These are phyloP conservation scores for Ophiocordyceps camponoti-rufipedis DNA, from an alignment of 2,329 filamentous ascomycete species.

Conservation along the genomic window DNA sequence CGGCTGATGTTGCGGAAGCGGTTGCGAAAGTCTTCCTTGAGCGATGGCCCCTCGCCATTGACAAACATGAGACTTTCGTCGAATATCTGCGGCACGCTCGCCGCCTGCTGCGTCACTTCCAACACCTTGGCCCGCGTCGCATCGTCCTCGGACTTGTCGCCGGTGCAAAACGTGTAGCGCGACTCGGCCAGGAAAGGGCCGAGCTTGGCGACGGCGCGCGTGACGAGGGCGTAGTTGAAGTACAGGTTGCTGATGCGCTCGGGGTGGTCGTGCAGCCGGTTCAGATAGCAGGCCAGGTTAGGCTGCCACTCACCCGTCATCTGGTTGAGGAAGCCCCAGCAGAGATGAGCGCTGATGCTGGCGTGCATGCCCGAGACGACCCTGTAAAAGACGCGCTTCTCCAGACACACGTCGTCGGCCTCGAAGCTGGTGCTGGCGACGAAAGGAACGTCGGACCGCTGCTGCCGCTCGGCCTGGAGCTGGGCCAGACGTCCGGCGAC, in stretches of 20 bases:
- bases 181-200: slow-evolving; percentile 51
- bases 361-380: slow-evolving; percentile 96
- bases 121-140: slow-evolving; percentile 68
- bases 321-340: slow-evolving; percentile 92
- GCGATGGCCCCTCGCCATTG: slow-evolving; percentile 49
- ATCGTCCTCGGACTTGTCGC: slow-evolving; percentile 61
- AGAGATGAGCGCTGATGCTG: slow-evolving; percentile 89
- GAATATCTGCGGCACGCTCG: slow-evolving; percentile 63
- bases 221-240: slow-evolving; percentile 96
- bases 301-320: slow-evolving; percentile 85
- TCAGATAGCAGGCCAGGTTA: slow-evolving; percentile 76
- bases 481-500: slow-evolving; percentile 40
- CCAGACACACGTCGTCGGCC: slow-evolving; percentile 78
- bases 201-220: slow-evolving; percentile 80
- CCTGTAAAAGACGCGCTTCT: slow-evolving; percentile 97
- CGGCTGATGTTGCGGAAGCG: slow-evolving; percentile 93
- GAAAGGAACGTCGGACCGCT: slow-evolving; percentile 34
- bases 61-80: slow-evolving; percentile 94
- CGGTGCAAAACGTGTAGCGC: slow-evolving; percentile 80
- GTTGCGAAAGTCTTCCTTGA: slow-evolving; percentile 96
- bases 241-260: slow-evolving; percentile 95
- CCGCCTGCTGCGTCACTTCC: slow-evolving; percentile 52
- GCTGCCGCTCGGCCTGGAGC: slow-evolving; percentile 30
- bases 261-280: slow-evolving; percentile 65
- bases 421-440: slow-evolving; percentile 50